Percentiles rank a stretch among this genome's conserved stretches.
These are phyloP conservation scores for Trichosporon coremiiforme DNA, from an alignment of 1,284 basidiomycete species.

Conservation along the genomic window DNA sequence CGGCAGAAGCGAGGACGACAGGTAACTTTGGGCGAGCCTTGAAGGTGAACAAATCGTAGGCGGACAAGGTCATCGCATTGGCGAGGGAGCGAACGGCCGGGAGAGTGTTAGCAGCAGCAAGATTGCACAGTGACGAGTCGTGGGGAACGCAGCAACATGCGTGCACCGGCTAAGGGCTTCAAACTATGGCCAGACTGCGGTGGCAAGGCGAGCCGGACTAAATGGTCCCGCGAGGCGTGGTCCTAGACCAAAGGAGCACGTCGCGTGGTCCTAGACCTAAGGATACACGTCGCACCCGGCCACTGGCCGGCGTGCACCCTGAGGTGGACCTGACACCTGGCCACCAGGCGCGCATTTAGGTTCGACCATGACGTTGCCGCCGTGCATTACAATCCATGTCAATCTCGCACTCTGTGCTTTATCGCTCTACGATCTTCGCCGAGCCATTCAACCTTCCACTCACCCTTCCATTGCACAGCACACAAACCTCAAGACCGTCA, in stretches of 20 bases:
- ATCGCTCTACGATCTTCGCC: not conserved
- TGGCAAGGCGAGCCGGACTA: not conserved
- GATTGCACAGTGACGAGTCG: not conserved
- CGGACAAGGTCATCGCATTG: constrained; percentile 15
- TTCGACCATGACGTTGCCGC: not conserved
- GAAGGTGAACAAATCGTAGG: constrained; percentile 17
- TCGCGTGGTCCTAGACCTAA: not conserved
- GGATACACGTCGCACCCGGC: not conserved
- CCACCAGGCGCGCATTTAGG: not conserved
- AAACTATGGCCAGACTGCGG: not conserved
- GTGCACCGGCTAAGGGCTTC: not conserved
- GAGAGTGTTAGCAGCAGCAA: not conserved
- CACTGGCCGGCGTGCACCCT: too few relatives aligned
- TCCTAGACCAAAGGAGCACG: too few relatives aligned
- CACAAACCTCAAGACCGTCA: not conserved
- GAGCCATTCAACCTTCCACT: not conserved
- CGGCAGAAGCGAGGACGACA: constrained; percentile 12
- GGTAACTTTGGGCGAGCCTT: constrained; percentile 12
- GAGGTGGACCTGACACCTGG: too few relatives aligned
- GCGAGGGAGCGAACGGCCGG: not conserved
- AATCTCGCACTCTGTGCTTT: not conserved
- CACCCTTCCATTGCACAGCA: not conserved
- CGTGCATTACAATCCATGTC: not conserved
- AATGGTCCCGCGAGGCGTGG: constrained; percentile 1
- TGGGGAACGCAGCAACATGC: not conserved